Conservation (phyloP, 768 basidiomycete species). For the Kwoniella bestiolae region DNA sequence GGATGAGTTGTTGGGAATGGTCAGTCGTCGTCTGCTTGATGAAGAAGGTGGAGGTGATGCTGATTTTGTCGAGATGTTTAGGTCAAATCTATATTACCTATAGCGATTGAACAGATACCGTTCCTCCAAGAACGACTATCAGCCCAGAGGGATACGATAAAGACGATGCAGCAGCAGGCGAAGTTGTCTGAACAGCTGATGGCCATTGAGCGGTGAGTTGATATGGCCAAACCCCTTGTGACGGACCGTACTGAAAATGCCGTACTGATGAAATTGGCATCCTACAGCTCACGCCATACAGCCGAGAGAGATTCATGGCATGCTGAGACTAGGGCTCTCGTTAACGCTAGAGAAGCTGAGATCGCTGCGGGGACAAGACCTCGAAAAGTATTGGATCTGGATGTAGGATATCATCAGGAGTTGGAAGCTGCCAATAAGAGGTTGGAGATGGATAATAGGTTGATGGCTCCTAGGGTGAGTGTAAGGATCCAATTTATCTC, state of each 20-base stretch:
- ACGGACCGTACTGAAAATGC: too few relatives aligned
- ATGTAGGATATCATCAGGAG: slow-evolving; percentile 54
- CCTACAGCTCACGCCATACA: slow-evolving; percentile 35
- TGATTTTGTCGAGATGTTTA: slow-evolving; percentile 1
- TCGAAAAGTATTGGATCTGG: slow-evolving; percentile 41
- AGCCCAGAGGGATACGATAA: slow-evolving; percentile 45
- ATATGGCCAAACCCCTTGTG: too few relatives aligned
- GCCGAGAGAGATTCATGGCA: slow-evolving; percentile 49
- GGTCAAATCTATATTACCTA: slow-evolving; percentile 34
- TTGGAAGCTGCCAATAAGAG: slow-evolving; percentile 52
- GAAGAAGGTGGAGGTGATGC: neutral
- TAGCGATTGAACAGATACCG: slow-evolving; percentile 34
- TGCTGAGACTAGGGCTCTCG: slow-evolving; percentile 39
- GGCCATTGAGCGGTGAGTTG: slow-evolving; percentile 40
- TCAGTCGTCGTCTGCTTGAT: neutral
- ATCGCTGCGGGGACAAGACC: slow-evolving; percentile 43
- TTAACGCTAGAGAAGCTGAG: slow-evolving; percentile 36
- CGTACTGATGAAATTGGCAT: slow-evolving; percentile 3
- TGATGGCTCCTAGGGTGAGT: slow-evolving; percentile 53
- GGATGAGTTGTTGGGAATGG: slow-evolving; percentile 10
- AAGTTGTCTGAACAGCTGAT: slow-evolving; percentile 35
- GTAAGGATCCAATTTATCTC: neutral
- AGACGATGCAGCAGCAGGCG: slow-evolving; percentile 44
- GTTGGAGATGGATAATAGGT: slow-evolving; percentile 53
- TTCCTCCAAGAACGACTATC: slow-evolving; percentile 41